phyloP scores from a whole-genome alignment of 208 protist genomes.

The Kentomonas sorsogonicus region DNA sequence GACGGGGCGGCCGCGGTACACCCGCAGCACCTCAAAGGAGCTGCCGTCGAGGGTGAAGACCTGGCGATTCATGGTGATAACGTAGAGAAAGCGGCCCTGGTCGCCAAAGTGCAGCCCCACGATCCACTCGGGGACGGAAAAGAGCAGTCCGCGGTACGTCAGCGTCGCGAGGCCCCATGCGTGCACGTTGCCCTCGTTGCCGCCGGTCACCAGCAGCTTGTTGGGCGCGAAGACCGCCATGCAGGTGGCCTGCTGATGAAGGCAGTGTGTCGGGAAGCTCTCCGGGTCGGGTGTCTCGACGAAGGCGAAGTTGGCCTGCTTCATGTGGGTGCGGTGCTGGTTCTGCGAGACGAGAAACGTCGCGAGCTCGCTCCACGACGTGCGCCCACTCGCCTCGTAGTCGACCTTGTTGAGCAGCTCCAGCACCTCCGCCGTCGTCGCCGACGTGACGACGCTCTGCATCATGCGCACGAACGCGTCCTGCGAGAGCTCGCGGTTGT shows the following conservation, averaged over 20 bases:
- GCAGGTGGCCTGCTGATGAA: conserved; percentile 36
- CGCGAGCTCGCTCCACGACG: conserved; percentile 73
- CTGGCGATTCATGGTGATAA: conserved; percentile 63
- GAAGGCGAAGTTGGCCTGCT: conserved; percentile 43
- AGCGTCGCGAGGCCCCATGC: conserved; percentile 58
- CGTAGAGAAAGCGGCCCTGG: conserved; percentile 37
- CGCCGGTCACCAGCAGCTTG: conserved; percentile 63
- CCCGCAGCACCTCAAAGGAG: conserved; percentile 57
- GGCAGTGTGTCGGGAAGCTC: conserved; percentile 12
- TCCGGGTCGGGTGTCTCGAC: conserved; percentile 26
- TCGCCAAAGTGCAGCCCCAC: conserved; percentile 65
- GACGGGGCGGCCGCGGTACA: conserved; percentile 64
- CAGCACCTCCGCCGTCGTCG: conserved; percentile 33
- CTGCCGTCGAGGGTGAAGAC: conserved; percentile 61
- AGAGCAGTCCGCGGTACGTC: conserved; percentile 50
- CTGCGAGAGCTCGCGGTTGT: conserved; percentile 19
- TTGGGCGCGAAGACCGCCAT: conserved; percentile 35
- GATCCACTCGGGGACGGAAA: conserved; percentile 60
- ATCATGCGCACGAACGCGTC: conserved; percentile 21
- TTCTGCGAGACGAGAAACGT: conserved; percentile 71
- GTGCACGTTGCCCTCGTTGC: conserved; percentile 63
- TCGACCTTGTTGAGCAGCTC: conserved; percentile 69
- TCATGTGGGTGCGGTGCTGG: conserved; percentile 46
- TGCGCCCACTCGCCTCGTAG: conserved; percentile 52
- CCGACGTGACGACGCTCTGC: conserved; percentile 25